phyloP scores from a whole-genome alignment of 108 stramenopile species.

The Cyclotella cryptica region DNA sequence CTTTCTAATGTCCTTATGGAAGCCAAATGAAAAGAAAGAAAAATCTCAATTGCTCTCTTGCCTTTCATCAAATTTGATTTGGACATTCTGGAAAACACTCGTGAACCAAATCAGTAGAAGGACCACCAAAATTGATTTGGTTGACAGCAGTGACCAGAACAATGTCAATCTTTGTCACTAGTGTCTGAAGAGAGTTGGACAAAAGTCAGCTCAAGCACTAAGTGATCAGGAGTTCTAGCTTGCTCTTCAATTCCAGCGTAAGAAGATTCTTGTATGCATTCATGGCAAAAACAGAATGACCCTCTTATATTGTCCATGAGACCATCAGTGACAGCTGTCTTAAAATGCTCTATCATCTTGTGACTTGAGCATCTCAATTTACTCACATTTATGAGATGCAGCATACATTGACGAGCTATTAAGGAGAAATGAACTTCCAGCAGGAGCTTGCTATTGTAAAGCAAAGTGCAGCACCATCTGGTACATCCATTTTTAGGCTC shows the following conservation, averaged over 20 bases:
- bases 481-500: background rate
- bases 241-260: slow-evolving; percentile 21
- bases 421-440: slow-evolving; percentile 11
- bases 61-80: slow-evolving; percentile 19
- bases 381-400: background rate
- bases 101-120: background rate
- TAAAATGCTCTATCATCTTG: slow-evolving; percentile 1
- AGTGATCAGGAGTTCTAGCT: background rate
- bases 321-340: slow-evolving; percentile 18
- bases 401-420: slow-evolving; percentile 6
- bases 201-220: slow-evolving; percentile 3
- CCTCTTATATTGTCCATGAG: slow-evolving; percentile 15
- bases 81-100: background rate
- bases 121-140: slow-evolving; percentile 21
- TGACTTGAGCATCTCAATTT: slow-evolving; percentile 1
- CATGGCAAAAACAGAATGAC: slow-evolving; percentile 19
- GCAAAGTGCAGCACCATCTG: slow-evolving; percentile 18
- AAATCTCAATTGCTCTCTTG: slow-evolving; percentile 18
- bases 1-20: slow-evolving; percentile 19
- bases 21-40: slow-evolving; percentile 27
- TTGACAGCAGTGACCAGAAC: slow-evolving; percentile 16
- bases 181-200: background rate
- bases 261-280: slow-evolving; percentile 25
- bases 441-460: slow-evolving; percentile 7
- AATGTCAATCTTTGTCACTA: slow-evolving; percentile 1